phyloP scores from a whole-genome alignment of 139 green algal species.

The Picochlorum sp. region DNA sequence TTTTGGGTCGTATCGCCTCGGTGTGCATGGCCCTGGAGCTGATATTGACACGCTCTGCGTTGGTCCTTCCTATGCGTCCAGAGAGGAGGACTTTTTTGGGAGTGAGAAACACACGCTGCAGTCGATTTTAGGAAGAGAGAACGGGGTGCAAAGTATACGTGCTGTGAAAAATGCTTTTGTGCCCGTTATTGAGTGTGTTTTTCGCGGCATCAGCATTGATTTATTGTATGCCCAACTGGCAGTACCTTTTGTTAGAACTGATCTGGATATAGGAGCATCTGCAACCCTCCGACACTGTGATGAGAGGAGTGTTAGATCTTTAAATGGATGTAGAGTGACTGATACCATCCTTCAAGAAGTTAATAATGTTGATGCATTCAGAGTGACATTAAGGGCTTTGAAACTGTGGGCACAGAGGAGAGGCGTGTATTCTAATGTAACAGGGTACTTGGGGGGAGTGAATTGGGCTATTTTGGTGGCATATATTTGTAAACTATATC shows the following conservation, averaged over 20 bases:
- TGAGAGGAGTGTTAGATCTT: slow-evolving; percentile 66
- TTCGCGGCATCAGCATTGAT: slow-evolving; percentile 84
- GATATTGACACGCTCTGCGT: slow-evolving; percentile 97
- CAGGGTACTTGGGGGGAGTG: slow-evolving; percentile 89
- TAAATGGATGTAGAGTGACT: slow-evolving; percentile 88
- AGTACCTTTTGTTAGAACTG: slow-evolving; percentile 48
- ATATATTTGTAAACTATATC: slow-evolving; percentile 86
- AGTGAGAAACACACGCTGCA: slow-evolving; percentile 41
- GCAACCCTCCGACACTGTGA: slow-evolving; percentile 77
- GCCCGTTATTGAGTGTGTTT: slow-evolving; percentile 92
- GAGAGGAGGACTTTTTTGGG: slow-evolving; percentile 91
- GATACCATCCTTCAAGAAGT: slow-evolving; percentile 74
- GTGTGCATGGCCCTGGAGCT: slow-evolving; percentile 86
- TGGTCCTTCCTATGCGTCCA: slow-evolving; percentile 60
- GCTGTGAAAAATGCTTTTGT: slow-evolving; percentile 82
- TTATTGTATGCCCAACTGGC: slow-evolving; percentile 79
- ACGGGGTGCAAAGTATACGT: slow-evolving; percentile 69
- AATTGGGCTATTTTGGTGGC: slow-evolving; percentile 96
- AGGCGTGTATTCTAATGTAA: slow-evolving; percentile 76
- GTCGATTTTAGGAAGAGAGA: slow-evolving; percentile 27
- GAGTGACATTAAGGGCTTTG: slow-evolving; percentile 60
- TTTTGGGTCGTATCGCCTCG: slow-evolving; percentile 90
- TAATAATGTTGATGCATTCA: slow-evolving; percentile 49
- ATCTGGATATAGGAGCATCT: slow-evolving; percentile 61
- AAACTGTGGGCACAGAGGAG: slow-evolving; percentile 87